phyloP scores from a whole-genome alignment of 1,139 yeast genomes.

The Pichiaceae sp. region DNA sequence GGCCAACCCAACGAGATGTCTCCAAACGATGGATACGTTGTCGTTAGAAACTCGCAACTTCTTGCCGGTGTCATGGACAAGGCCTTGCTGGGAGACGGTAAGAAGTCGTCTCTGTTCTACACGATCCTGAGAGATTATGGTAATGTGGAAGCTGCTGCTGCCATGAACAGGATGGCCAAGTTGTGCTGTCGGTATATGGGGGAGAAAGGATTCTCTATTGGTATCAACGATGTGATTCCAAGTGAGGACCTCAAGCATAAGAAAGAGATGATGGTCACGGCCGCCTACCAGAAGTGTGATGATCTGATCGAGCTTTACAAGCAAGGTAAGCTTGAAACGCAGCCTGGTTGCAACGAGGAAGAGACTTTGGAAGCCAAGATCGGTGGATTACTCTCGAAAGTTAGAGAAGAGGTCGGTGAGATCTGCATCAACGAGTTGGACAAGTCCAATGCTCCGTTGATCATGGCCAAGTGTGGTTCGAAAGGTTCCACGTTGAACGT shows the following conservation, averaged over 20 bases:
- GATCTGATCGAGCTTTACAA: slow-evolving; percentile 75
- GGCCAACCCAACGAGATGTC: slow-evolving; percentile 88
- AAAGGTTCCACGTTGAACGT: slow-evolving; percentile 97
- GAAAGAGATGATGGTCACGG: slow-evolving; percentile 85
- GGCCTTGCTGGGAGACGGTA: slow-evolving; percentile 94
- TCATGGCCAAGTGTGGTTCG: slow-evolving; percentile 99
- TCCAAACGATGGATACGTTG: slow-evolving; percentile 90
- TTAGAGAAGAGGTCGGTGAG: slow-evolving; percentile 98
- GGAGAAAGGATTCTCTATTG: slow-evolving; percentile 93
- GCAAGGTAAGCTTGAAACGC: slow-evolving; percentile 88
- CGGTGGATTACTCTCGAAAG: slow-evolving; percentile 92
- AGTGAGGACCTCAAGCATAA: slow-evolving; percentile 65
- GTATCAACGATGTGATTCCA: slow-evolving; percentile 96
- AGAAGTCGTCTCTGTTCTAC: slow-evolving; percentile 92
- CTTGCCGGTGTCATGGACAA: slow-evolving; percentile 96
- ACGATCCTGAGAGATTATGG: slow-evolving; percentile 94
- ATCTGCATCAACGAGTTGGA: slow-evolving; percentile 91
- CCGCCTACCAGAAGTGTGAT: slow-evolving; percentile 88
- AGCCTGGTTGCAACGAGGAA: slow-evolving; percentile 98
- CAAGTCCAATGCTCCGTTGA: slow-evolving; percentile 87
- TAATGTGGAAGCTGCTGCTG: slow-evolving; percentile 86
- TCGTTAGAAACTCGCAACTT: slow-evolving; percentile 83
- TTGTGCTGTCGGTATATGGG: slow-evolving; percentile 93
- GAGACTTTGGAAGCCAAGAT: slow-evolving; percentile 96
- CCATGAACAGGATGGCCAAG: slow-evolving; percentile 99